Percentiles rank a stretch among this genome's conserved stretches.
Evolutionary conservation across 1,139 yeast genomes (phyloP).

Genomic region (Meyerozyma athensensis): DNA sequence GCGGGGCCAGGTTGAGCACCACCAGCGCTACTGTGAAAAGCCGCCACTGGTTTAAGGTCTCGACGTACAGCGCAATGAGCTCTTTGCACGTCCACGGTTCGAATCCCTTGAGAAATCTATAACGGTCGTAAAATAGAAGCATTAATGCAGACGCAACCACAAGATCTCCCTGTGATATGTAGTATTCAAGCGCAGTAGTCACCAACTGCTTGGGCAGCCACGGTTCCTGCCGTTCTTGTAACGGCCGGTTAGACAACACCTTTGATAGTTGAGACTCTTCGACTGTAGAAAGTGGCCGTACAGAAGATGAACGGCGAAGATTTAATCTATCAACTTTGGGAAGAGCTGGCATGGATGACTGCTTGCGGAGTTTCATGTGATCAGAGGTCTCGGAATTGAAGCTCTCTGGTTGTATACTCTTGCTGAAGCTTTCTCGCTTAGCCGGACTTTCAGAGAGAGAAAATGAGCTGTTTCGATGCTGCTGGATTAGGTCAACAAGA

Average conservation of each 20-base stretch:
- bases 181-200: conserved; percentile 34
- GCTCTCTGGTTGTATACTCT: not conserved
- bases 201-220: not conserved
- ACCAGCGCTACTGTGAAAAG: conserved; percentile 57
- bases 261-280: not conserved
- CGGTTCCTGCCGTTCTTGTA: not conserved
- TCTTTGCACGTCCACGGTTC: conserved; percentile 33
- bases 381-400: conserved; percentile 21
- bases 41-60: conserved; percentile 46
- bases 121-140: conserved; percentile 46
- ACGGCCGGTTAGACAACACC: not conserved
- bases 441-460: conserved; percentile 13
- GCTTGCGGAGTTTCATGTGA: conserved; percentile 25
- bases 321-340: not conserved
- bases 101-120: conserved; percentile 13
- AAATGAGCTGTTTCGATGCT: conserved; percentile 16
- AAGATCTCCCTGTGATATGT: conserved; percentile 61
- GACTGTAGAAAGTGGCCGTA: not conserved
- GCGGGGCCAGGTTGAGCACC: conserved; percentile 47
- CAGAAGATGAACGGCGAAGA: not conserved
- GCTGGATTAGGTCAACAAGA: conserved; percentile 21
- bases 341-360: conserved; percentile 8
- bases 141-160: conserved; percentile 59
- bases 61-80: conserved; percentile 57
- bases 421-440: not conserved